phyloP scores from a whole-genome alignment of 208 protist species.

The Leishmania turanica region DNA sequence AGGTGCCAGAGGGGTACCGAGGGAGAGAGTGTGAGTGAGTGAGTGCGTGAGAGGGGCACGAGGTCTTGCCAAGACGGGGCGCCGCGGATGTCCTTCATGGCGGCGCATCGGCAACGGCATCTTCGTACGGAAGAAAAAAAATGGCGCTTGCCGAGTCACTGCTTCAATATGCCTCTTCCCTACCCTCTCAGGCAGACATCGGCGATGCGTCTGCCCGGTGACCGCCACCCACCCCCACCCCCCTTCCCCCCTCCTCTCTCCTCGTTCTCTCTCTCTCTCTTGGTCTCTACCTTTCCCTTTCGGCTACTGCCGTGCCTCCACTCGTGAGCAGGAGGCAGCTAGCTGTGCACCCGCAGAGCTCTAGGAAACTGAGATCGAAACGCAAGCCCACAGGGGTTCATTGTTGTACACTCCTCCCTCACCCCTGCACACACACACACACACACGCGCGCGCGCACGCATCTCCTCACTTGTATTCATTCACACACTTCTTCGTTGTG shows the following conservation, averaged over 20 bases:
- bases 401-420: too few species aligned
- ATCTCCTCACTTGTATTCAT: not conserved
- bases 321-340: too few species aligned
- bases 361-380: too few species aligned
- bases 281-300: too few species aligned
- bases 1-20: not conserved
- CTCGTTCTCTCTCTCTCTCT: not conserved
- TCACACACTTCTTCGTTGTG: not conserved
- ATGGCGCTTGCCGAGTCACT: not conserved
- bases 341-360: too few species aligned
- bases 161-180: not conserved
- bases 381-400: too few species aligned
- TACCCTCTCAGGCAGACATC: not conserved
- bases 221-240: too few species aligned
- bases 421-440: too few species aligned
- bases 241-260: not conserved
- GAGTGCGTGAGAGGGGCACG: not conserved
- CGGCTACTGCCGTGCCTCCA: too few species aligned
- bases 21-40: not conserved
- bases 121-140: not conserved
- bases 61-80: not conserved
- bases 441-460: too few species aligned
- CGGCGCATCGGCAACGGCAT: not conserved
- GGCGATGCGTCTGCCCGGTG: too few species aligned
- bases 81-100: not conserved